These are phyloP conservation scores for Laetiporus sulphureus DNA, from an alignment of 1,284 basidiomycete species.

Conservation along the genomic window DNA sequence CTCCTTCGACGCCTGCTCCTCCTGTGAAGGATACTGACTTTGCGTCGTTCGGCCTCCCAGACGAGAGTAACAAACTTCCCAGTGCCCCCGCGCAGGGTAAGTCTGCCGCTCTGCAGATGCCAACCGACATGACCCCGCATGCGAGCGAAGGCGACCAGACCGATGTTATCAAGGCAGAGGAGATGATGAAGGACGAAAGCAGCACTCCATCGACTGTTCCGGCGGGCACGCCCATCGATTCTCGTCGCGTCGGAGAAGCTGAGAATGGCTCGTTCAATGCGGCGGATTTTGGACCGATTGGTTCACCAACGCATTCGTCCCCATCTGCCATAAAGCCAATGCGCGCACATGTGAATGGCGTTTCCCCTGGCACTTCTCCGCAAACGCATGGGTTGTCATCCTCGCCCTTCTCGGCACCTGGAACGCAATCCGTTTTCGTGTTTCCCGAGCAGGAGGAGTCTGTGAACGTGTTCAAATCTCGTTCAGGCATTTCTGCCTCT, in stretches of 20 bases:
- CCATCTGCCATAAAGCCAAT: constrained; percentile 31
- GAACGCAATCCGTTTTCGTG: constrained; percentile 49
- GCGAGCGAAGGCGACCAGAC: constrained; percentile 9
- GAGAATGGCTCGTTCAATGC: constrained; percentile 22
- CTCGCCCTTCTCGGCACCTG: constrained; percentile 68
- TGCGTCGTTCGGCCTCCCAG: constrained; percentile 56
- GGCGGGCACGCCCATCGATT: constrained; percentile 41
- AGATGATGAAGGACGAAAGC: constrained; percentile 6
- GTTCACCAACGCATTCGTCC: constrained; percentile 53
- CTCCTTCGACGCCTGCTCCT: constrained; percentile 73
- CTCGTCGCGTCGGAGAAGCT: constrained; percentile 29
- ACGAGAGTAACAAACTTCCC: constrained; percentile 43
- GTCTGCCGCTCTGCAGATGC: constrained; percentile 16
- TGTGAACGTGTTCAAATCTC: constrained; percentile 28
- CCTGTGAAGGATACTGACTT: constrained; percentile 73
- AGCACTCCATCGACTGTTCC: constrained; percentile 37
- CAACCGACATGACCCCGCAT: constrained; percentile 7
- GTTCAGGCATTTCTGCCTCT: constrained; percentile 38
- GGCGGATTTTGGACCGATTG: constrained; percentile 69
- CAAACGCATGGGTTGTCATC: constrained; percentile 36
- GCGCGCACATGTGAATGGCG: constrained; percentile 34
- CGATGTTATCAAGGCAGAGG: constrained; percentile 9
- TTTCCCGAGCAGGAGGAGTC: constrained; percentile 31
- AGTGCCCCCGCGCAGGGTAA: constrained; percentile 40
- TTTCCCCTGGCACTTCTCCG: constrained; percentile 48